Evolutionary conservation across 176 grass and related monocot species (phyloP).

Genomic region (Raddia distichophylla): DNA sequence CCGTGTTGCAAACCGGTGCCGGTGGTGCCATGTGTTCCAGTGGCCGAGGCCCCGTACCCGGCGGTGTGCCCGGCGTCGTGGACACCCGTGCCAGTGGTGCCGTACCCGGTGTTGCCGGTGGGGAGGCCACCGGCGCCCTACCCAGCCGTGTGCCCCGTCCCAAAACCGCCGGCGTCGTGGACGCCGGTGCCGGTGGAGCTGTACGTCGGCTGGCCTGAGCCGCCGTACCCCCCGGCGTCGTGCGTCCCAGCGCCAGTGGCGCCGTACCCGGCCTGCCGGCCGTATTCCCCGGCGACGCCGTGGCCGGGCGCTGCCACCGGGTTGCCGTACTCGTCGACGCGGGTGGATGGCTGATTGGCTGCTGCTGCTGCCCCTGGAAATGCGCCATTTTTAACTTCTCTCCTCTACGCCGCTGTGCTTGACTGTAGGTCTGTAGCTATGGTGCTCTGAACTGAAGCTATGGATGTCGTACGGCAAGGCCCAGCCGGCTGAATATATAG

Average conservation of each 20-base stretch:
- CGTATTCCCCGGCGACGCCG: not conserved
- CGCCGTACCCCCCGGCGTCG: constrained; percentile 16
- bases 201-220: not conserved
- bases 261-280: constrained; percentile 22
- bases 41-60: not conserved
- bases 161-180: not conserved
- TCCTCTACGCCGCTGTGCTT: no score
- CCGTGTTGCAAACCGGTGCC: not conserved
- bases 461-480: no score
- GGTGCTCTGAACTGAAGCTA: no score
- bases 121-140: not conserved
- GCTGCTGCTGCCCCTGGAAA: constrained; percentile 39
- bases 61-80: not conserved
- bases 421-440: no score
- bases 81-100: not conserved
- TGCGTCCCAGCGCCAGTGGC: constrained; percentile 33
- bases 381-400: no score
- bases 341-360: constrained; percentile 20
- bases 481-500: no score
- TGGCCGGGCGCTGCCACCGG: constrained; percentile 23
- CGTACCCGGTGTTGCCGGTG: not conserved
- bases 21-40: not conserved
- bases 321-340: constrained; percentile 60
- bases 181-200: constrained; percentile 27
- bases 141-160: not conserved